Percentiles rank a stretch among this genome's conserved stretches.
phyloP scores from a whole-genome alignment of 2,329 filamentous ascomycete species.

The Fusarium sp. region DNA sequence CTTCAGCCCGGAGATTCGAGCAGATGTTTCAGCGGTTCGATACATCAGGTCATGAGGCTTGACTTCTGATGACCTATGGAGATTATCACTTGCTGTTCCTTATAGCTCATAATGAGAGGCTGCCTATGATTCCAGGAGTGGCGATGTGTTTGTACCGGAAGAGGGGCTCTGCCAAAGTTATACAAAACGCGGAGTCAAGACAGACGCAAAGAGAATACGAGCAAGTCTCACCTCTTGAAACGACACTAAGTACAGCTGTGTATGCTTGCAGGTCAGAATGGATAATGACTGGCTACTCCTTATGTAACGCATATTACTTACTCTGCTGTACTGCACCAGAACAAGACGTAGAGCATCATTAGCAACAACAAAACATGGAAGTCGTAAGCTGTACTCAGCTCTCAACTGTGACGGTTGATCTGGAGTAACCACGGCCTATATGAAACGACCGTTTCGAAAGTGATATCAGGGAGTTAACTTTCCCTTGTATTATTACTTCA shows the following conservation, averaged over 20 bases:
- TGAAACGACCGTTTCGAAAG: neutral
- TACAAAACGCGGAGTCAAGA: neutral
- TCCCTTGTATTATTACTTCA: neutral
- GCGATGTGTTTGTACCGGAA: neutral
- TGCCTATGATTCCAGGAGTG: neutral
- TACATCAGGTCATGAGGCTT: constrained; percentile 47
- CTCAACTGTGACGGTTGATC: neutral
- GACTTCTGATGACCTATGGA: constrained; percentile 47
- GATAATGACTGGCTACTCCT: neutral
- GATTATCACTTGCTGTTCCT: constrained; percentile 22
- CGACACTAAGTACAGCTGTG: neutral
- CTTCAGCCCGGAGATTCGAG: constrained; percentile 59
- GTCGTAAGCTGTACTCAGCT: neutral
- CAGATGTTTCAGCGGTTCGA: constrained; percentile 60
- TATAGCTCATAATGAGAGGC: neutral
- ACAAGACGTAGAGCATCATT: neutral
- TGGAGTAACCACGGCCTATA: neutral
- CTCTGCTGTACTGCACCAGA: neutral
- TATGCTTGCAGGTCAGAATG: neutral
- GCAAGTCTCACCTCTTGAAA: neutral
- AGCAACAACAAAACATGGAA: neutral
- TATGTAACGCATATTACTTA: neutral
- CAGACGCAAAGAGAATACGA: neutral
- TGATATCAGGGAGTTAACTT: neutral
- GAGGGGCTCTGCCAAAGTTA: neutral